Conservation (phyloP, 495 filamentous ascomycete species). For the Aspergillus hancockii region DNA sequence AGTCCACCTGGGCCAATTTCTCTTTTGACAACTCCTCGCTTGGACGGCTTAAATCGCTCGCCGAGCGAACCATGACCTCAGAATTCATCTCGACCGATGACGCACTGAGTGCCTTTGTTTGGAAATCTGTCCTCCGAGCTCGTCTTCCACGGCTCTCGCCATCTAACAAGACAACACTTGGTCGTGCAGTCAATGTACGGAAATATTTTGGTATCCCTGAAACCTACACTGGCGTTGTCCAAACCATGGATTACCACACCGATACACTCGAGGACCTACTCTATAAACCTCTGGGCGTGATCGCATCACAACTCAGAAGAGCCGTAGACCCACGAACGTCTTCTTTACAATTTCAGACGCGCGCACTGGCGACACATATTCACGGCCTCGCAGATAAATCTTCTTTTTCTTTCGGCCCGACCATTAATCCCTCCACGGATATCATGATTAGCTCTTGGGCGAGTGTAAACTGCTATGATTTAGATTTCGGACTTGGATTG, state of each 20-base stretch:
- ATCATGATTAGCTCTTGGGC: constrained; percentile 58
- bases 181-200: constrained; percentile 54
- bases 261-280: constrained; percentile 20
- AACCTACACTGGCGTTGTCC: constrained; percentile 47
- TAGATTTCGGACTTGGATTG: constrained; percentile 51
- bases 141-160: constrained; percentile 41
- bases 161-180: constrained; percentile 3
- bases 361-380: constrained; percentile 45
- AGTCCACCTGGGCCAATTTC: constrained; percentile 46
- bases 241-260: constrained; percentile 42
- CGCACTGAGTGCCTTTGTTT: constrained; percentile 54
- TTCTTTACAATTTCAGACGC: constrained; percentile 34
- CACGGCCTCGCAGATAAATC: constrained; percentile 32
- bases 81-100: constrained; percentile 55
- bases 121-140: constrained; percentile 47
- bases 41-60: constrained; percentile 40
- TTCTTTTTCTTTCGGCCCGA: constrained; percentile 27
- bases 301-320: constrained; percentile 47
- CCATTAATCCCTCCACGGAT: constrained; percentile 36
- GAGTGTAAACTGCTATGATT: constrained; percentile 41
- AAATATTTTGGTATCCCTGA: constrained; percentile 41
- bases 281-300: constrained; percentile 34
- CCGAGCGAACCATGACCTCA: constrained; percentile 28
- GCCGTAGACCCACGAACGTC: constrained; percentile 41
- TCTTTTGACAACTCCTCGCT: constrained; percentile 35